Percentiles rank a stretch among this genome's conserved stretches.
Conservation (phyloP, 2,329 filamentous ascomycete genomes). For the Colletotrichum sp. region DNA sequence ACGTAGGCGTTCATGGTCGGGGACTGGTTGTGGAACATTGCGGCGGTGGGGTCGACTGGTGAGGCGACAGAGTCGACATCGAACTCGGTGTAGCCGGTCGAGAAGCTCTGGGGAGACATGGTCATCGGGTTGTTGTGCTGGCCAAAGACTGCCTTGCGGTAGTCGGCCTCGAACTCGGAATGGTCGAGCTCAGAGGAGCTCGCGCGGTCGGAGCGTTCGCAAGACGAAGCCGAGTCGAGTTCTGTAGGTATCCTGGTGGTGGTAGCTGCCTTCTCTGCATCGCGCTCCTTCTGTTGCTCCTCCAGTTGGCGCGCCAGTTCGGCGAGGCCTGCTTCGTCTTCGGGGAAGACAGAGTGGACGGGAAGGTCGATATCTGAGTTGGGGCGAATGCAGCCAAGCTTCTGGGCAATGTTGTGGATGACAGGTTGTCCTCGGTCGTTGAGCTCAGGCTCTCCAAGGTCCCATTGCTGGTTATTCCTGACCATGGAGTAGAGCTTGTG, state of each 20-base stretch:
- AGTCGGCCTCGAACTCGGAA: slow-evolving; percentile 61
- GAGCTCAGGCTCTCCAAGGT: slow-evolving; percentile 66
- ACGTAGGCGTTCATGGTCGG: slow-evolving; percentile 34
- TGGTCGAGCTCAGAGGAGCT: slow-evolving; percentile 62
- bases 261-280: slow-evolving; percentile 32
- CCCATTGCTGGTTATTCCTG: slow-evolving; percentile 62
- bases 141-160: slow-evolving; percentile 54
- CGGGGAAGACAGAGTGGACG: slow-evolving; percentile 63
- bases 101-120: slow-evolving; percentile 60
- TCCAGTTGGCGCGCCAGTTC: slow-evolving; percentile 62
- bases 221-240: slow-evolving; percentile 37
- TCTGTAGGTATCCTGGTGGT: slow-evolving; percentile 28
- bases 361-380: slow-evolving; percentile 66
- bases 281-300: slow-evolving; percentile 46
- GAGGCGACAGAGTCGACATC: slow-evolving; percentile 43
- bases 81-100: slow-evolving; percentile 45
- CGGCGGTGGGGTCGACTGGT: slow-evolving; percentile 36
- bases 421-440: slow-evolving; percentile 68
- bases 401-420: slow-evolving; percentile 69
- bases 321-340: slow-evolving; percentile 63
- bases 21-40: slow-evolving; percentile 39
- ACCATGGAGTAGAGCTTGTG: slow-evolving; percentile 72
- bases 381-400: slow-evolving; percentile 67
- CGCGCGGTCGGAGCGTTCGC: slow-evolving; percentile 49
- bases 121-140: slow-evolving; percentile 41